Evolutionary conservation across 306 rosid genomes (phyloP).

Genomic region (Quercus mongolica): DNA sequence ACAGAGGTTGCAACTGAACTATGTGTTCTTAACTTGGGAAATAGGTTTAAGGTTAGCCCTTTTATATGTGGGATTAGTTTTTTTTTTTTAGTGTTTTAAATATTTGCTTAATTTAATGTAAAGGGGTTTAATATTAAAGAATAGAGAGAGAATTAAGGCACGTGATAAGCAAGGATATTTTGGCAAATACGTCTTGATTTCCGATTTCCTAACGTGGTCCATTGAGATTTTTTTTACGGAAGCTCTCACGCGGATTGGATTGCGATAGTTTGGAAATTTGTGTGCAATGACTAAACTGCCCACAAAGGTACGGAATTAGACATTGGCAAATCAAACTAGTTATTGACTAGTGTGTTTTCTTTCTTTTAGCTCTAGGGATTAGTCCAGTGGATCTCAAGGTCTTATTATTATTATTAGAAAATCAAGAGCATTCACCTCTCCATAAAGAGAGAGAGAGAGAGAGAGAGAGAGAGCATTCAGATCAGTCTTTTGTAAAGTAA

Average conservation of each 20-base stretch:
- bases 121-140: not conserved
- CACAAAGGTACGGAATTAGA: not conserved
- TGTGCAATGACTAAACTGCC: not conserved
- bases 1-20: not conserved
- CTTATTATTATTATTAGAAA: too few relatives aligned
- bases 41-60: not conserved
- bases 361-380: too few relatives aligned
- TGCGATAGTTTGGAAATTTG: not conserved
- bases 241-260: constrained; percentile 4
- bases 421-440: too few relatives aligned
- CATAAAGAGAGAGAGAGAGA: too few relatives aligned
- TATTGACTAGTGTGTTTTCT: too few relatives aligned
- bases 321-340: not conserved
- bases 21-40: not conserved
- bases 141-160: constrained; percentile 33
- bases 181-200: not conserved
- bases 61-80: not conserved
- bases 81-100: not conserved
- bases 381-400: too few relatives aligned
- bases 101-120: not conserved
- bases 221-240: constrained; percentile 3
- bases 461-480: too few relatives aligned
- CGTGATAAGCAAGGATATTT: constrained; percentile 68
- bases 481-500: too few relatives aligned
- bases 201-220: constrained; percentile 33